phyloP scores from a whole-genome alignment of 768 basidiomycete species.

The Daedaleopsis sinensis region DNA sequence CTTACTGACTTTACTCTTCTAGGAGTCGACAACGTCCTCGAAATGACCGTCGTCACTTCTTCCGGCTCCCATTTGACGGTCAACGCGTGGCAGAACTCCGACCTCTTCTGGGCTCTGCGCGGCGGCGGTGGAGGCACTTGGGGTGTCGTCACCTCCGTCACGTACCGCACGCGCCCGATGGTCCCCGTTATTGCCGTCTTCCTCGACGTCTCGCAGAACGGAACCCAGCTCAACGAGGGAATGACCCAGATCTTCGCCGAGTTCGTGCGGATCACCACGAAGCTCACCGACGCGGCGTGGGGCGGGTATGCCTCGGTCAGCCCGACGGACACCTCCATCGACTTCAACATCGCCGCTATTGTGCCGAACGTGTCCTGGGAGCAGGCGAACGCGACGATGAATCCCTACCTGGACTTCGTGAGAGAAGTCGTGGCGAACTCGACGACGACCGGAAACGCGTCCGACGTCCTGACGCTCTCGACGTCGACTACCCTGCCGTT shows the following conservation, averaged over 20 bases:
- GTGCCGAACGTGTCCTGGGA: slow-evolving; percentile 40
- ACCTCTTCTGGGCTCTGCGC: slow-evolving; percentile 55
- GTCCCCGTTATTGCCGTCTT: slow-evolving; percentile 35
- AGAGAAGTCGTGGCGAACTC: slow-evolving; percentile 23
- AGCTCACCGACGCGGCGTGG: slow-evolving; percentile 36
- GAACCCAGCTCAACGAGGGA: slow-evolving; percentile 1
- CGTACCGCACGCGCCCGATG: slow-evolving; percentile 46
- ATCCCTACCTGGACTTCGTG: slow-evolving; percentile 36
- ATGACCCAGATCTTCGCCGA: slow-evolving; percentile 26
- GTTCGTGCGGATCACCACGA: slow-evolving; percentile 38
- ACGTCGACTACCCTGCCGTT: slow-evolving; percentile 14
- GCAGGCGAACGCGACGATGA: slow-evolving; percentile 38
- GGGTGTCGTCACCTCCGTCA: slow-evolving; percentile 44
- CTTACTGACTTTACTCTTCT: too few relatives aligned
- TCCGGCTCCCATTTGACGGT: slow-evolving; percentile 46
- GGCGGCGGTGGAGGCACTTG: slow-evolving; percentile 44
- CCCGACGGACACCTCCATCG: background rate
- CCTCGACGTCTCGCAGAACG: slow-evolving; percentile 20
- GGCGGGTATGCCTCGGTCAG: slow-evolving; percentile 3
- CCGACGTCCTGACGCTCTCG: slow-evolving; percentile 1
- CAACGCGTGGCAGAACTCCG: slow-evolving; percentile 45
- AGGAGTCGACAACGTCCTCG: slow-evolving; percentile 32
- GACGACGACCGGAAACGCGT: slow-evolving; percentile 22
- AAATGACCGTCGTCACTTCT: slow-evolving; percentile 56
- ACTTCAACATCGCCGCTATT: too few relatives aligned